Evolutionary conservation across 2,329 filamentous ascomycete genomes (phyloP).

Genomic region (Xylariaceae sp.): DNA sequence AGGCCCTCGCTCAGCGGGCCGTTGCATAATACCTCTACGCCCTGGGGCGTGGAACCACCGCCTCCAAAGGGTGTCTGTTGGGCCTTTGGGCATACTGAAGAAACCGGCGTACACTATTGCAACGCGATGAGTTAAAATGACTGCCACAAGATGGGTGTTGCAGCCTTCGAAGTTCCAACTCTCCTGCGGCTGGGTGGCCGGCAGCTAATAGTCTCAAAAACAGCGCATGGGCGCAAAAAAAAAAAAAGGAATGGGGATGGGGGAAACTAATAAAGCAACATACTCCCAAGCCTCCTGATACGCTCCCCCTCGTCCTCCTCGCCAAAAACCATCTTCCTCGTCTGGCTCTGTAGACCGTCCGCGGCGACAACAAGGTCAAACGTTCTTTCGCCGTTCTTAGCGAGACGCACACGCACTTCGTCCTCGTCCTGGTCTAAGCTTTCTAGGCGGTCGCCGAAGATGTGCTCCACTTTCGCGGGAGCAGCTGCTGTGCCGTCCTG

Average conservation of each 20-base stretch:
- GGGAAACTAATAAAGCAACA: too few relatives aligned
- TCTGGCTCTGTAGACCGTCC: background rate
- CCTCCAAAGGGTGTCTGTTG: background rate
- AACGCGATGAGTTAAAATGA: too few relatives aligned
- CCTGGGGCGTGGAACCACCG: background rate
- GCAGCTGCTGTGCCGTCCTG: too few relatives aligned
- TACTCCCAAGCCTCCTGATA: background rate
- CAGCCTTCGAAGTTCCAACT: too few relatives aligned
- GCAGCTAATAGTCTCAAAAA: too few relatives aligned
- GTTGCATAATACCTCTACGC: background rate
- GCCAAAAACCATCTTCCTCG: background rate
- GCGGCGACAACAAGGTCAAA: background rate
- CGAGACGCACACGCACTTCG: background rate
- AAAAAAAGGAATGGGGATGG: too few relatives aligned
- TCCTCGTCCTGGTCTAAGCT: background rate
- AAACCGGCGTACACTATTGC: background rate
- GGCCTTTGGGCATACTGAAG: background rate
- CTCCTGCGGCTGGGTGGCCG: too few relatives aligned
- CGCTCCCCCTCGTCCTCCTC: background rate
- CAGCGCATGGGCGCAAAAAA: too few relatives aligned
- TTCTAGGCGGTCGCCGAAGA: background rate
- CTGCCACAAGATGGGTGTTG: too few relatives aligned
- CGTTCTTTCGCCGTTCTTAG: background rate
- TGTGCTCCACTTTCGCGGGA: background rate
- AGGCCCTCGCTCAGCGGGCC: background rate